Evolutionary conservation across 441 rosid genomes (phyloP), one percentile per base, ranked within the genome.

Genomic region (Corymbia calophylla): DNA sequence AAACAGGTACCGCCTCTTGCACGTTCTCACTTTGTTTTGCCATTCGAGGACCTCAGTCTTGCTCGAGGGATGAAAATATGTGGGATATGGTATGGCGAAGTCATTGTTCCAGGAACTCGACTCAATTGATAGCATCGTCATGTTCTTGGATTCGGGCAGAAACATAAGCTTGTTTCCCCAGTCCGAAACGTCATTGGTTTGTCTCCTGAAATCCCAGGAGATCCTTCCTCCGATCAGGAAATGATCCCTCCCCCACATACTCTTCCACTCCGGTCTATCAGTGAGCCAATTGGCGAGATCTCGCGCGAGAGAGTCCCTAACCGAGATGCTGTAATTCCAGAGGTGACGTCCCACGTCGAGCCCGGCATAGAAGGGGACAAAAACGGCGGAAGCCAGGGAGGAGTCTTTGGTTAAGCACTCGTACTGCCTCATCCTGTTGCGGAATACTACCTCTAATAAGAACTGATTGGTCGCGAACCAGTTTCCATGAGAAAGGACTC

Each of bases 221-320:
- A 95, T 94, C 89, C 97, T 94, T n/a, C 99, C 98, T 4, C 93
- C 91, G 81, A 95, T 94, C 8, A 97, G 88, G 93, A 96, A 96
- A 91, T 96, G 99, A 90, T 97, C 97, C 89, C 92, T 88, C 31
- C 99, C 98, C 89, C 70, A 91, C 96, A 93, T 88, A 60, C 82
- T 93, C 87, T 89, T 91, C 99, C 98, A 95, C 89, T 93, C 95
- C 0, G 92, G 92, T 70, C 89, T 90, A 60, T 87, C 55, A n/a
- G n/a, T 80, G 0, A 96, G 91, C 97, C 97, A 96, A 19, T 87
- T 86, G 5, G 91, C 90, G 14, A 95, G 56, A 64, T 92, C 94
- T 77, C 89, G 58, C 53, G 92, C 94, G 70, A 92, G 90, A 25
- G 92, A 86, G 84, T 97, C 98, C 87, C 97, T 91, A 8, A 85